Evolutionary conservation across 2,329 filamentous ascomycete genomes (phyloP).

Genomic region (Paecilomyces sp.): DNA sequence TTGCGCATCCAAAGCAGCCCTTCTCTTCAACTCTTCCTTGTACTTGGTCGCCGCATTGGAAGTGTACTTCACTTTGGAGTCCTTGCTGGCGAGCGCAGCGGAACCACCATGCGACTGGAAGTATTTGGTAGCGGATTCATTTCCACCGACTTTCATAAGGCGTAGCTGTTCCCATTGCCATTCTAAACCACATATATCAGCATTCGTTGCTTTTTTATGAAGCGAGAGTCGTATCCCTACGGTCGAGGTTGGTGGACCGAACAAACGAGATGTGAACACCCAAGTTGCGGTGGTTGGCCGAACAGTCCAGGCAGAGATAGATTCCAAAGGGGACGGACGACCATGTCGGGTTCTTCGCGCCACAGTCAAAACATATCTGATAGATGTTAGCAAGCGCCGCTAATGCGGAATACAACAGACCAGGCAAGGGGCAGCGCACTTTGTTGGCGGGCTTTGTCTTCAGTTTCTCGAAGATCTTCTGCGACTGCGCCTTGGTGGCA

Average conservation of each 20-base stretch:
- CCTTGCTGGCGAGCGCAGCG: conserved; percentile 90
- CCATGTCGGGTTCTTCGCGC: conserved; percentile 97
- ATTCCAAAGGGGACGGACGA: conserved; percentile 95
- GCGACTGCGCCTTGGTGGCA: conserved; percentile 89
- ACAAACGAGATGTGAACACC: conserved; percentile 99
- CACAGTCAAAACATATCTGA: conserved; percentile 96
- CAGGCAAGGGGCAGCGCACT: conserved; percentile 46
- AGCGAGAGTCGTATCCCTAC: conserved; percentile 51
- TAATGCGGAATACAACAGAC: background rate
- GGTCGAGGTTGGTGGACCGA: conserved; percentile 94
- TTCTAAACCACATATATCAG: conserved; percentile 44
- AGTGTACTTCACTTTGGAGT: conserved; percentile 93
- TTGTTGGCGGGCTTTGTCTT: conserved; percentile 94
- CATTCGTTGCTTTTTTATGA: background rate
- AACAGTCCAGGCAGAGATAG: conserved; percentile 97
- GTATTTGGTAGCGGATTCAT: conserved; percentile 96
- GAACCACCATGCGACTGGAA: conserved; percentile 95
- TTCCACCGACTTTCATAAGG: conserved; percentile 96
- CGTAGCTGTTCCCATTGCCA: conserved; percentile 99
- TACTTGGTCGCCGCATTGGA: conserved; percentile 92
- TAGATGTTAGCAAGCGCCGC: conserved; percentile 10
- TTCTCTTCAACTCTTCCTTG: conserved; percentile 89
- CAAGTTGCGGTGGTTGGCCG: conserved; percentile 91
- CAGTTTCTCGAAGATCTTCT: conserved; percentile 95
- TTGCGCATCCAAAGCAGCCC: conserved; percentile 73